Conservation (phyloP, 306 rosid species). For the Heteromeles arbutifolia region DNA sequence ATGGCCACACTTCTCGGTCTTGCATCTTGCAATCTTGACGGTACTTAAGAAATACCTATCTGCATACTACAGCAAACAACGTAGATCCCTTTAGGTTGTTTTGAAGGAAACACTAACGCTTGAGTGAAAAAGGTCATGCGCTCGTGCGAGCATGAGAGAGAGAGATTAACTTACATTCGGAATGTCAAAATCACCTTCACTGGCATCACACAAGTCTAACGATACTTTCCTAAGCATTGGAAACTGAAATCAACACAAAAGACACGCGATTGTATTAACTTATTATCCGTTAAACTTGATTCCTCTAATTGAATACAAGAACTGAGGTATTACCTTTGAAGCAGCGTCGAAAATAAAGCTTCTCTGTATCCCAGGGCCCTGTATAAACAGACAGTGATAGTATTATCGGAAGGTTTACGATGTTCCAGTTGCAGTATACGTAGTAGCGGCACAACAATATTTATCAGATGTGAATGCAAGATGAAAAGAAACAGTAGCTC, state of each 20-base stretch:
- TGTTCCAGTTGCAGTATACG: too few species aligned
- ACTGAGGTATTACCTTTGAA: constrained; percentile 40
- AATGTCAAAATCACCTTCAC: constrained; percentile 60
- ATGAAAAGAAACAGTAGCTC: background rate
- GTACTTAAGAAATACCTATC: constrained; percentile 36
- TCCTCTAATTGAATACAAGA: constrained; percentile 6
- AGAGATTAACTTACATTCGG: constrained; percentile 48
- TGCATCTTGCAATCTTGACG: constrained; percentile 68
- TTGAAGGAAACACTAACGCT: background rate
- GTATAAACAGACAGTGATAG: background rate
- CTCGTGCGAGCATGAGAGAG: background rate
- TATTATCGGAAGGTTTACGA: too few species aligned
- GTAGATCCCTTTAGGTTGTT: background rate
- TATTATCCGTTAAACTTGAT: constrained; percentile 10
- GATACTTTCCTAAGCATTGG: constrained; percentile 67
- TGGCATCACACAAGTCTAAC: constrained; percentile 73
- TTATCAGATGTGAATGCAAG: background rate
- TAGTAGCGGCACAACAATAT: too few species aligned
- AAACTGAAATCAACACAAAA: constrained; percentile 37
- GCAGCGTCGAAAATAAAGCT: constrained; percentile 51
- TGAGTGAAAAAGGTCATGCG: background rate
- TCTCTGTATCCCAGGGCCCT: constrained; percentile 62
- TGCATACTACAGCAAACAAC: constrained; percentile 27
- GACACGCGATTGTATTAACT: background rate
- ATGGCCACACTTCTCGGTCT: constrained; percentile 28